A percentile compares a stretch with the other conserved stretches of the same genome.
These are phyloP conservation scores for Rhizopogon vesiculosus DNA, from an alignment of 768 basidiomycete genomes.

Conservation along the genomic window DNA sequence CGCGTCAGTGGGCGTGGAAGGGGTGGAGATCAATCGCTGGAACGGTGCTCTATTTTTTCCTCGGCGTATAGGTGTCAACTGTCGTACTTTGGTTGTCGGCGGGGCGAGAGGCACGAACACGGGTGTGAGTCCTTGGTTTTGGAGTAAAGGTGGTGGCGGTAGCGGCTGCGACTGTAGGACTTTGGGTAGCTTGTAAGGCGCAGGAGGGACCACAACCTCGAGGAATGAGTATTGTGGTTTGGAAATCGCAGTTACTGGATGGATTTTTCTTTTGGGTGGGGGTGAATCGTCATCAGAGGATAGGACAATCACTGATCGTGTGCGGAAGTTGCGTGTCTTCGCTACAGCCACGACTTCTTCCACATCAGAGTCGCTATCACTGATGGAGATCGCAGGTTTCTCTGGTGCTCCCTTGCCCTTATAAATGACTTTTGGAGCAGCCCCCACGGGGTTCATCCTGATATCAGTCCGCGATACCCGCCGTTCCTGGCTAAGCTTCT, in stretches of 20 bases:
- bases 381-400: conserved; percentile 13
- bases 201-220: conserved; percentile 40
- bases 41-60: conserved; percentile 29
- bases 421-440: background rate
- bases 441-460: conserved; percentile 26
- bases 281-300: conserved; percentile 48
- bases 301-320: conserved; percentile 24
- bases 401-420: conserved; percentile 7
- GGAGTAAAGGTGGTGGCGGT: background rate
- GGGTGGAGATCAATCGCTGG: conserved; percentile 44
- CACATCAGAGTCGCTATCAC: conserved; percentile 23
- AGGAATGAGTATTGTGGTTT: conserved; percentile 19
- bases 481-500: conserved; percentile 53
- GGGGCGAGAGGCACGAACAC: conserved; percentile 13
- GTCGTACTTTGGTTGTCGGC: conserved; percentile 44
- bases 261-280: conserved; percentile 14
- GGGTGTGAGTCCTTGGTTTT: background rate
- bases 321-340: conserved; percentile 8
- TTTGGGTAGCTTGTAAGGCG: conserved; percentile 16
- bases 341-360: conserved; percentile 19
- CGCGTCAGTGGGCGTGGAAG: conserved; percentile 50
- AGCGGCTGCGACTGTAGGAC: conserved; percentile 4
- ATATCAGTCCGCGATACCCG: conserved; percentile 47
- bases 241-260: background rate
- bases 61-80: conserved; percentile 64